Percentiles rank a stretch among this genome's conserved stretches.
phyloP scores from a whole-genome alignment of 306 rosid species.

The Trifolium dubium region DNA sequence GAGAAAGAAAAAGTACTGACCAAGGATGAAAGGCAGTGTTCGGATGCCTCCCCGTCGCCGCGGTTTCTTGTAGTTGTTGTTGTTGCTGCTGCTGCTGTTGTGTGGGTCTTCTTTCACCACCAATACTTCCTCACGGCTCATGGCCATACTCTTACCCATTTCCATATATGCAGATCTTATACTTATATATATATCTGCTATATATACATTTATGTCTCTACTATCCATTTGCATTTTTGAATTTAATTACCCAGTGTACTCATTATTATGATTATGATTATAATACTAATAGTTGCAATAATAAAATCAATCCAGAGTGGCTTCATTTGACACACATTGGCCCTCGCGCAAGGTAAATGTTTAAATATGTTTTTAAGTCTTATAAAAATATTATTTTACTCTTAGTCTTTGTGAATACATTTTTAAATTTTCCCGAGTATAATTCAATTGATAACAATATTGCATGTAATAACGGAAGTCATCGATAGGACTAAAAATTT shows the following conservation, averaged over 20 bases:
- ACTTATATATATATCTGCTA: neutral
- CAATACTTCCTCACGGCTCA: neutral
- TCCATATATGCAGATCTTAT: slow-evolving; percentile 37
- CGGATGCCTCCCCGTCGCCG: slow-evolving; percentile 59
- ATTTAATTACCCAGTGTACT: neutral
- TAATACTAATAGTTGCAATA: neutral
- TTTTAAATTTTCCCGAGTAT: no score
- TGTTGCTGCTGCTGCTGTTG: neutral
- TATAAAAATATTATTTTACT: neutral
- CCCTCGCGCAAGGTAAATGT: neutral
- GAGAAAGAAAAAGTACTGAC: slow-evolving; percentile 20
- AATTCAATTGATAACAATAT: no score
- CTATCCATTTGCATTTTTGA: neutral
- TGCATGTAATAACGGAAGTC: no score
- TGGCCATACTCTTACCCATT: slow-evolving; percentile 22
- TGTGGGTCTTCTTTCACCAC: neutral
- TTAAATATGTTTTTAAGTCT: no score
- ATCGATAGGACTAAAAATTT: no score
- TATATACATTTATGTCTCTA: neutral
- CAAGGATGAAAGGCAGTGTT: slow-evolving; percentile 71
- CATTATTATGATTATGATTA: neutral
- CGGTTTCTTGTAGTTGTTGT: slow-evolving; percentile 14
- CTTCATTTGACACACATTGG: neutral
- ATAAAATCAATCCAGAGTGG: neutral
- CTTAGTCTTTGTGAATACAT: neutral